These are phyloP conservation scores for Lablab purpureus DNA, from an alignment of 306 rosid genomes.

Conservation along the genomic window DNA sequence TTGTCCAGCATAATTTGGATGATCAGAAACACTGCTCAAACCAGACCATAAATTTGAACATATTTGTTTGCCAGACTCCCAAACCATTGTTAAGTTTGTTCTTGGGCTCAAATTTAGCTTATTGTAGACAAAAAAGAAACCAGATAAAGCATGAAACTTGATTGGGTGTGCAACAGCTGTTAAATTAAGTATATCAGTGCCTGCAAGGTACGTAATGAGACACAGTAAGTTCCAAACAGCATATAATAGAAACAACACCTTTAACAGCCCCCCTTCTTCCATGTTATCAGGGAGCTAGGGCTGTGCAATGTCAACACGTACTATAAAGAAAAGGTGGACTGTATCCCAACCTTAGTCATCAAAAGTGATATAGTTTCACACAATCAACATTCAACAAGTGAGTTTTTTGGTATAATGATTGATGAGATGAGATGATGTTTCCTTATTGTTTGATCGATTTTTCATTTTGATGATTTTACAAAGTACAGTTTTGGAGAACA, in stretches of 20 bases:
- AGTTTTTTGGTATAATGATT: neutral
- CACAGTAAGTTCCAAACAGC: slow-evolving; percentile 19
- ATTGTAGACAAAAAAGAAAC: slow-evolving; percentile 80
- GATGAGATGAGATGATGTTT: neutral
- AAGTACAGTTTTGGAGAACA: slow-evolving; percentile 1
- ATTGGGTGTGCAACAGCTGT: slow-evolving; percentile 54
- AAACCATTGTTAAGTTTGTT: slow-evolving; percentile 69
- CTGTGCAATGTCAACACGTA: neutral
- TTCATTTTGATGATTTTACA: slow-evolving; percentile 23
- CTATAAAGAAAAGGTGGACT: neutral
- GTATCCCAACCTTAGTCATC: neutral
- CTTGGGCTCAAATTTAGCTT: slow-evolving; percentile 68
- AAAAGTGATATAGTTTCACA: neutral
- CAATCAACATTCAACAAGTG: neutral
- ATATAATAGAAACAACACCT: slow-evolving; percentile 25
- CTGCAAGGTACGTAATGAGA: slow-evolving; percentile 56
- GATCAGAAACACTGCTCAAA: slow-evolving; percentile 53
- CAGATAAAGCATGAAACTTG: slow-evolving; percentile 78
- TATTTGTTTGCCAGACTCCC: slow-evolving; percentile 73
- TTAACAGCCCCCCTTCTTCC: neutral
- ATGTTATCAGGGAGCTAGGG: slow-evolving; percentile 15
- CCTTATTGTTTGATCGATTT: slow-evolving; percentile 1
- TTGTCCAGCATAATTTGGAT: slow-evolving; percentile 57
- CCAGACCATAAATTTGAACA: slow-evolving; percentile 72
- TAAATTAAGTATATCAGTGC: slow-evolving; percentile 58